Evolutionary conservation across 352 stramenopile genomes (phyloP).

Genomic region (Globisporangium emineosum): DNA sequence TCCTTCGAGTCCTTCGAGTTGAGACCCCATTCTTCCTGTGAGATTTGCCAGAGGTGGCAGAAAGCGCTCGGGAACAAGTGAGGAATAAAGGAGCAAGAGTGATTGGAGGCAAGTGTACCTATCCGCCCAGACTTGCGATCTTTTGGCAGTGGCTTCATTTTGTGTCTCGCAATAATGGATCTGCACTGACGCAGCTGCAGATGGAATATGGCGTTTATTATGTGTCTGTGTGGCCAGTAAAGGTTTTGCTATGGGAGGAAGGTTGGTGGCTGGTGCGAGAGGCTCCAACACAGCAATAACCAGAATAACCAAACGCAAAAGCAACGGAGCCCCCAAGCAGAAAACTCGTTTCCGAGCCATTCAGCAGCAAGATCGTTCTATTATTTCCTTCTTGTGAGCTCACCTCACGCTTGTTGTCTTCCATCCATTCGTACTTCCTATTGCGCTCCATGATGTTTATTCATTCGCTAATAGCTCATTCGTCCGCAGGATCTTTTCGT

Average conservation of each 20-base stretch:
- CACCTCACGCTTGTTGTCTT: neutral
- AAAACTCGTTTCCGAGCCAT: neutral
- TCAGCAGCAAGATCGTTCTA: neutral
- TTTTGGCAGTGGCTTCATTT: neutral
- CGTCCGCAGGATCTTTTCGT: constrained; percentile 5
- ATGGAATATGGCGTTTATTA: too few relatives aligned
- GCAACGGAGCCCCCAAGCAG: too few relatives aligned
- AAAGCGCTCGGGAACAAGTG: neutral
- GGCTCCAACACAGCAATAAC: neutral
- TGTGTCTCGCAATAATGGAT: neutral
- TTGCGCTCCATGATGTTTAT: too few relatives aligned
- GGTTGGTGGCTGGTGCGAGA: neutral
- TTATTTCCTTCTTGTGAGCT: neutral
- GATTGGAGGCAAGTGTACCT: neutral
- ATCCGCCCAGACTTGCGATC: neutral
- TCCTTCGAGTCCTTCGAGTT: too few relatives aligned
- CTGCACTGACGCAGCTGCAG: neutral
- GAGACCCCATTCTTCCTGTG: too few relatives aligned
- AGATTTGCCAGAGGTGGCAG: neutral
- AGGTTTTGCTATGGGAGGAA: neutral
- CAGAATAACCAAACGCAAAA: too few relatives aligned
- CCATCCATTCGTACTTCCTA: neutral
- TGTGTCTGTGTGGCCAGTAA: neutral
- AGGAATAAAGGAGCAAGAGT: neutral
- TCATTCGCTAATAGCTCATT: neutral